Conservation (phyloP, 1,284 basidiomycete genomes). For the Uromyces viciae-fabae region DNA sequence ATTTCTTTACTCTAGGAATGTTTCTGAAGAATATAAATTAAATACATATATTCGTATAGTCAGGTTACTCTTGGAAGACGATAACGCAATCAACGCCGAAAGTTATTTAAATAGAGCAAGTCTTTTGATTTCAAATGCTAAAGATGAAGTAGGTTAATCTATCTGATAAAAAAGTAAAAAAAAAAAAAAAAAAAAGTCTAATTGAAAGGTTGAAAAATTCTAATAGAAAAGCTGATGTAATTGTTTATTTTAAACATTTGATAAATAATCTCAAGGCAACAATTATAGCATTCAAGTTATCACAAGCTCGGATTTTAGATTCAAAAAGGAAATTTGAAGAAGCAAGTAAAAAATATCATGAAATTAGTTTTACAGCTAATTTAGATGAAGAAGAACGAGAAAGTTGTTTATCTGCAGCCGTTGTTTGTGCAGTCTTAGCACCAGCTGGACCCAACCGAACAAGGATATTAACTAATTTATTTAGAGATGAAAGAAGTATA, state of each 20-base stretch:
- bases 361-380: slow-evolving; percentile 78
- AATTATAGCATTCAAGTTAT: slow-evolving; percentile 51
- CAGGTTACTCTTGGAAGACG: slow-evolving; percentile 88
- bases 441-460: slow-evolving; percentile 94
- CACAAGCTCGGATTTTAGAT: slow-evolving; percentile 80
- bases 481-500: slow-evolving; percentile 82
- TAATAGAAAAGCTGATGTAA: neutral
- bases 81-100: slow-evolving; percentile 88
- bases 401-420: slow-evolving; percentile 64
- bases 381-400: slow-evolving; percentile 41
- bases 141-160: slow-evolving; percentile 67
- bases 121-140: slow-evolving; percentile 71
- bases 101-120: slow-evolving; percentile 95
- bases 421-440: slow-evolving; percentile 92
- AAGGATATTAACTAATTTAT: slow-evolving; percentile 81
- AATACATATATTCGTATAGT: slow-evolving; percentile 89
- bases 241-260: no score
- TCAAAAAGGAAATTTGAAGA: slow-evolving; percentile 86
- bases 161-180: neutral
- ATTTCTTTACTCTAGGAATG: slow-evolving; percentile 58
- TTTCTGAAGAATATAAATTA: slow-evolving; percentile 80
- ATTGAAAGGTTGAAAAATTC: neutral
- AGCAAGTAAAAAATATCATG: slow-evolving; percentile 90
- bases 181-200: neutral
- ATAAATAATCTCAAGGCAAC: slow-evolving; percentile 6